phyloP scores from a whole-genome alignment of 768 basidiomycete species.

The Phanerochaete sordida region DNA sequence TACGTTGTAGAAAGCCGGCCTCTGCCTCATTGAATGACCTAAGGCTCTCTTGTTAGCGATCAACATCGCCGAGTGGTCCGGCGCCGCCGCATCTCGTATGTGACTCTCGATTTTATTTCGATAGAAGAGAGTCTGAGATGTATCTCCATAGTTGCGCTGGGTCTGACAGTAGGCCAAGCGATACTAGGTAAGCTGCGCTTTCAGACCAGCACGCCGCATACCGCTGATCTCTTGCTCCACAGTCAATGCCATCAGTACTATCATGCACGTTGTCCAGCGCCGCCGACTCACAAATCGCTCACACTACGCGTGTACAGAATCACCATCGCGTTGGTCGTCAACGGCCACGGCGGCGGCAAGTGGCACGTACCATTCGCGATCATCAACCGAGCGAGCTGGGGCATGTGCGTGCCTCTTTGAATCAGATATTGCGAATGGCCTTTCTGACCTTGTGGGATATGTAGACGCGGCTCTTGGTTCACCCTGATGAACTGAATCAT shows the following conservation, averaged over 20 bases:
- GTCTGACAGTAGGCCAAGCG: conserved; percentile 27
- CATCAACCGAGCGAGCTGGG: conserved; percentile 26
- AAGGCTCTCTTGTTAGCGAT: conserved; percentile 18
- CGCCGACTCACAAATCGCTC: not conserved
- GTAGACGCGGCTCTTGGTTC: conserved; percentile 30
- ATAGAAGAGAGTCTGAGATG: not conserved
- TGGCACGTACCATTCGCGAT: conserved; percentile 32
- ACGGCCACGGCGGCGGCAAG: conserved; percentile 29
- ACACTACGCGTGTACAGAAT: conserved; percentile 16
- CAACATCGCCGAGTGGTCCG: conserved; percentile 34
- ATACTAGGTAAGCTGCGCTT: conserved; percentile 23
- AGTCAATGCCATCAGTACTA: conserved; percentile 13
- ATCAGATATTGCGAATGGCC: no score
- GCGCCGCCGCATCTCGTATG: conserved; percentile 26
- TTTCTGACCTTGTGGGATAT: not conserved
- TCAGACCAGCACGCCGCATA: no score
- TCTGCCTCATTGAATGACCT: not conserved
- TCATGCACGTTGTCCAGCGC: conserved; percentile 6
- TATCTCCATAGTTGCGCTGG: conserved; percentile 23
- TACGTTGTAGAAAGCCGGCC: conserved; percentile 3
- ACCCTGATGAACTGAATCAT: conserved; percentile 26
- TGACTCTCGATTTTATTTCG: not conserved
- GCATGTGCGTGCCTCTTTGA: conserved; percentile 17
- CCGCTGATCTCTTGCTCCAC: no score
- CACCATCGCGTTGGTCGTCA: conserved; percentile 25